Evolutionary conservation across 1,284 basidiomycete species (phyloP), one percentile per base, ranked within the genome.

Genomic region (Ceratobasidium sp.): DNA sequence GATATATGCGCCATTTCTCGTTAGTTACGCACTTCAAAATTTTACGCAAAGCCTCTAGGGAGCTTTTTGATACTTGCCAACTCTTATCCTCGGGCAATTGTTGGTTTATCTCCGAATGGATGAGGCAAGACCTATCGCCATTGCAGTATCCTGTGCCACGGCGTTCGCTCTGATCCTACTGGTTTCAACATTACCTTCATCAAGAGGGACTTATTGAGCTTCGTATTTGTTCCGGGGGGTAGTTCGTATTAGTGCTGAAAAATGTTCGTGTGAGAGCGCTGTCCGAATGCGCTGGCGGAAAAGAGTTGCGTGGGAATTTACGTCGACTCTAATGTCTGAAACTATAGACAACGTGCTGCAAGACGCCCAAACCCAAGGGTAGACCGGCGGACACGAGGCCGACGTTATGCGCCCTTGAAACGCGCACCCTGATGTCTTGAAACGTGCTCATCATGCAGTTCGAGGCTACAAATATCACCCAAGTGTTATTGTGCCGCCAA

Each of bases 141-240:
- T 69, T 55, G 52, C 48, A 20, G 35, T 69, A 33, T 54, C 67
- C 10, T 69, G 48, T 30, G 46, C 55, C 7, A 48, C 67, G 4
- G 50, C 33, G 46, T 20, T 52, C 18, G 4, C n/a, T 33, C 27
- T 69, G 27, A 50, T 69, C 7, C 67, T 50, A n/a, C 33, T 69
- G 14, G 3, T 66, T 18, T 66, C 64, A 7, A 44, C 50, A 4
- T 59, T 59, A 1, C 57, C 57, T 14, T 30, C 18, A 1, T 30
- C 30, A 14, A 35, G 30, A 48, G 12, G 48, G 12, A 20, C 10
- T 6, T 12, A 48, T 48, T 16, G 18, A 48, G 48, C 2, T 48
- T 12, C 48, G 7, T 3, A 14, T 48, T 20, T 48, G 48, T 14
- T 48, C 14, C 16, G 3, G 48, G 48, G 38, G 8, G 8, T 38